Base-by-base conservation (phyloP, 257 asterid genomes). In the Gardenia jasminoides region DNA sequence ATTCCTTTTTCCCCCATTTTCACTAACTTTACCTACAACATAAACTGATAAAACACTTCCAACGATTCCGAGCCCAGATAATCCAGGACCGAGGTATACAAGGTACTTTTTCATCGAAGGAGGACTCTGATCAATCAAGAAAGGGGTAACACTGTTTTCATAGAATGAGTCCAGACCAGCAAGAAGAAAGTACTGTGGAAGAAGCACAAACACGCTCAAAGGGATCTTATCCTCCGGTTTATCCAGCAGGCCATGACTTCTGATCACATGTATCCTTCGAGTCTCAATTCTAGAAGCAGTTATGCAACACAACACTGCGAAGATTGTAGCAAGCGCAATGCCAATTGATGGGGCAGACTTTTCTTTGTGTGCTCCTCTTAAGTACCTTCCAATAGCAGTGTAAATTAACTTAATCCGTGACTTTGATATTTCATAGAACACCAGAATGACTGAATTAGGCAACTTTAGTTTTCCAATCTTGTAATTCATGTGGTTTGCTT, bases 241-340 rank as follows among this genome's bases (percentile, higher is more conserved):
- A 48, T 88, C 85, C 6, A 83, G 46, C 10, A 90, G 69, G 6
- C 69, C 85, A 0, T 85, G 83, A 1, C 22, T 28, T 31, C 24
- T 72, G 5, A 90, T 83, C 17, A 83, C 90, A 4, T 56, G 15
- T 0, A 87, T 79, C 72, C 97, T 86, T 67, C 22, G 70, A 3
- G 16, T 19, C 84, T 92, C 97, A 1, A 90, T 82, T 80, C 13
- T 59, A 0, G 92, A 89, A 26, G 97, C 93, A 4, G 82, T 78
- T 33, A 90, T 79, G 56, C 92, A 90, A 3, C 96, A 89, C n/a
- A 90, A 72, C 4, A 84, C 56, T 1, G 91, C 78, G 13, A 84
- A 82, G 22, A 88, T 26, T 86, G 90, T 89, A 8, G 89, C 88
- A 0, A 83, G 3, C 1, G 77, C 82, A 20, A 91, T 80, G 26